phyloP scores from a whole-genome alignment of 192 early-diverging fungal genomes.

The Coemansia sp. region DNA sequence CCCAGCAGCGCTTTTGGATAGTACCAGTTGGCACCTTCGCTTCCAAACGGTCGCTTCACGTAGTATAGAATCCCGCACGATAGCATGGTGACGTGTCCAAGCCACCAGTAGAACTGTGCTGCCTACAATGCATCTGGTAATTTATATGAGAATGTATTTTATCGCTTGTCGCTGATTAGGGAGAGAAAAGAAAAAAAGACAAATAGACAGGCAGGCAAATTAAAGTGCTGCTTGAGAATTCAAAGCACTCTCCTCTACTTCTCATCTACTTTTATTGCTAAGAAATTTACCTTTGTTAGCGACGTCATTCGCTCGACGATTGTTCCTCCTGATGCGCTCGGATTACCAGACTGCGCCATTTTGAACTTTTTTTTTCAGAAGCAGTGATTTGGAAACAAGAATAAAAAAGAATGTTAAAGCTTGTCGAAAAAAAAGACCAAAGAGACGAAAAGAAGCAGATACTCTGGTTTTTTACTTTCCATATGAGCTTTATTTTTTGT shows the following conservation, averaged over 20 bases:
- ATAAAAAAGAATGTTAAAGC: too few relatives aligned
- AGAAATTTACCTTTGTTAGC: slow-evolving; percentile 21
- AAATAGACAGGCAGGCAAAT: too few relatives aligned
- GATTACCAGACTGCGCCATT: slow-evolving; percentile 30
- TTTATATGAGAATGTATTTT: too few relatives aligned
- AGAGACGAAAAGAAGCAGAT: too few relatives aligned
- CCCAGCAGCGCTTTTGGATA: slow-evolving; percentile 46
- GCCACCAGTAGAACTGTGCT: slow-evolving; percentile 56
- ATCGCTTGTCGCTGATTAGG: too few relatives aligned
- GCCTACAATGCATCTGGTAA: slow-evolving; percentile 33
- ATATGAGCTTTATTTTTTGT: too few relatives aligned
- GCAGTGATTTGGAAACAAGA: neutral
- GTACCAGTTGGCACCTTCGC: slow-evolving; percentile 39
- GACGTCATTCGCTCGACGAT: slow-evolving; percentile 14
- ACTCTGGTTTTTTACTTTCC: too few relatives aligned
- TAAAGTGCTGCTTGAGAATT: too few relatives aligned
- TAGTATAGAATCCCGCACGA: slow-evolving; percentile 36
- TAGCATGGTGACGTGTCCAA: slow-evolving; percentile 42
- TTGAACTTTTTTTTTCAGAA: neutral
- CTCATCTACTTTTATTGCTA: neutral
- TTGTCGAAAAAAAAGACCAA: too few relatives aligned
- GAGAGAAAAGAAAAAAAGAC: too few relatives aligned
- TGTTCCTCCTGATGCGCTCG: slow-evolving; percentile 7
- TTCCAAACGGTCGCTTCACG: slow-evolving; percentile 36
- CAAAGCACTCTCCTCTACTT: neutral